Evolutionary conservation across 192 early-diverging fungal species (phyloP).

Genomic region (Allomyces arbusculus): DNA sequence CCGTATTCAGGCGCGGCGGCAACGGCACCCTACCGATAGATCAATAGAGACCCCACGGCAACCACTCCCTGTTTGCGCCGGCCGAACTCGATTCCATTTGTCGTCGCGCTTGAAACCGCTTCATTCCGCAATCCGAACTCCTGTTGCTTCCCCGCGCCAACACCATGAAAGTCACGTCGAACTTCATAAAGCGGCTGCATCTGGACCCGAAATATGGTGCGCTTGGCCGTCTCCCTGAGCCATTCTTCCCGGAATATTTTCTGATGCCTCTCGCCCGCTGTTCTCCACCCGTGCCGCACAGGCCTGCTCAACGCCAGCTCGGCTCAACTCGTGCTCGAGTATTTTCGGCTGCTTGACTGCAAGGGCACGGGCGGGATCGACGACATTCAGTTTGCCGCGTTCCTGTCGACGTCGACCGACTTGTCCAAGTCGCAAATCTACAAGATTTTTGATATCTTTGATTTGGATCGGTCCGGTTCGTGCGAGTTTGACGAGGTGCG

Average conservation of each 20-base stretch:
- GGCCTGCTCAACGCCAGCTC: conserved; percentile 17
- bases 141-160: too few relatives aligned
- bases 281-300: neutral
- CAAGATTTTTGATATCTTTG: conserved; percentile 27
- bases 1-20: too few relatives aligned
- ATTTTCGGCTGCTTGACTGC: conserved; percentile 19
- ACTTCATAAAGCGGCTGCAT: conserved; percentile 18
- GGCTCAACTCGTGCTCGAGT: conserved; percentile 10
- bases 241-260: neutral
- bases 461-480: conserved; percentile 21
- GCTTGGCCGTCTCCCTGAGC: neutral
- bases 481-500: conserved; percentile 26
- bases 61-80: too few relatives aligned
- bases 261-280: too few relatives aligned
- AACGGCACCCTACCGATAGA: too few relatives aligned
- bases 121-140: too few relatives aligned
- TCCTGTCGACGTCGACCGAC: conserved; percentile 15
- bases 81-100: too few relatives aligned
- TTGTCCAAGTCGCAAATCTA: conserved; percentile 15
- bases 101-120: too few relatives aligned
- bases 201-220: conserved; percentile 22
- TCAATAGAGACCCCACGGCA: too few relatives aligned
- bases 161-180: conserved; percentile 19
- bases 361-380: conserved; percentile 17
- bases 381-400: conserved; percentile 20